phyloP scores from a whole-genome alignment of 2,329 filamentous ascomycete species.

The Alternaria sp. region DNA sequence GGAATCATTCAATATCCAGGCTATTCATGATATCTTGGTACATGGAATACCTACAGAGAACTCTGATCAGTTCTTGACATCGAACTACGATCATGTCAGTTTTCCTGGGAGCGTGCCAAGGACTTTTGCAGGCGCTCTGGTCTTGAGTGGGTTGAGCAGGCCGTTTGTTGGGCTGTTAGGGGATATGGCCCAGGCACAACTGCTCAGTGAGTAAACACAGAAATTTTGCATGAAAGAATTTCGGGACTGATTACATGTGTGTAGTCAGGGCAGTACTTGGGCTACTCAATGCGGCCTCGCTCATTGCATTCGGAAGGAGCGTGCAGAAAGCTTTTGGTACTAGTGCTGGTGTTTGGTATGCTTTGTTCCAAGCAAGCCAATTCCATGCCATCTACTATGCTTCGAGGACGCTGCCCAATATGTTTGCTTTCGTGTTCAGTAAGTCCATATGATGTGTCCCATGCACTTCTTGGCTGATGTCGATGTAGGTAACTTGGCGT shows the following conservation, averaged over 20 bases:
- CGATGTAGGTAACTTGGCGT: slow-evolving; percentile 69
- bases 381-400: slow-evolving; percentile 96
- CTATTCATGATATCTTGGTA: slow-evolving; percentile 84
- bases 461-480: not conserved
- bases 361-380: slow-evolving; percentile 78
- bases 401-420: slow-evolving; percentile 90
- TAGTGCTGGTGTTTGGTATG: slow-evolving; percentile 78
- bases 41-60: slow-evolving; percentile 76
- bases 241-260: slow-evolving; percentile 8
- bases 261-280: slow-evolving; percentile 80
- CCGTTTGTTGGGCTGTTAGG: slow-evolving; percentile 68
- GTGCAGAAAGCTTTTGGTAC: slow-evolving; percentile 74
- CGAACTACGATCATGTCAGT: slow-evolving; percentile 84
- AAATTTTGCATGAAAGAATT: not conserved
- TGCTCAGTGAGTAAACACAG: slow-evolving; percentile 57
- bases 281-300: slow-evolving; percentile 72
- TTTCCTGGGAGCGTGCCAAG: slow-evolving; percentile 93
- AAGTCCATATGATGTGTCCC: slow-evolving; percentile 47
- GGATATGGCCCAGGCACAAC: slow-evolving; percentile 64
- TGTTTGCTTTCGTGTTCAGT: slow-evolving; percentile 92
- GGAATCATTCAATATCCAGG: slow-evolving; percentile 97
- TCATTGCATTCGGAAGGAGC: slow-evolving; percentile 71
- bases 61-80: slow-evolving; percentile 62
- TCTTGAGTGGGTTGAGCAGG: slow-evolving; percentile 76
- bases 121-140: slow-evolving; percentile 83